Conservation (phyloP, 1,284 basidiomycete genomes). For the Rugosomyces carneus region DNA sequence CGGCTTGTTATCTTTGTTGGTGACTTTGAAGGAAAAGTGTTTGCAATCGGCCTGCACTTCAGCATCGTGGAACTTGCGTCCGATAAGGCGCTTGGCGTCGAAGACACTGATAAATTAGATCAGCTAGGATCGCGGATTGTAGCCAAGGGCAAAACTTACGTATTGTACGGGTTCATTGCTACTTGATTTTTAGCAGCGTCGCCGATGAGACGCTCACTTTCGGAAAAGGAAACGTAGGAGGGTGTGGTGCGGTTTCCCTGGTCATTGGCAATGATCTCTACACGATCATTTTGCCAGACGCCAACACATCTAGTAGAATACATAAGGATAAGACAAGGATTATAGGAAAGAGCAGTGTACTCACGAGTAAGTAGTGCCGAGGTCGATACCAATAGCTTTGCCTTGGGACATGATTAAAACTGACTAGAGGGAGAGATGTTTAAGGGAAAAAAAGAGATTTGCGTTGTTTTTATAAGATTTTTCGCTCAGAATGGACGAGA, state of each 20-base stretch:
- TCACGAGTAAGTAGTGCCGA: constrained; percentile 83
- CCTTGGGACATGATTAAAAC: constrained; percentile 41
- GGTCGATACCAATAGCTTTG: constrained; percentile 92
- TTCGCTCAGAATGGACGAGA: constrained; percentile 31
- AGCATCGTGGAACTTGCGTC: constrained; percentile 52
- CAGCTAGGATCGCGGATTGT: constrained; percentile 6
- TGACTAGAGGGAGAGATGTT: constrained; percentile 17
- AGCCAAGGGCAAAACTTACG: constrained; percentile 34
- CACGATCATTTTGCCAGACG: constrained; percentile 98
- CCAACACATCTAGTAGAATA: constrained; percentile 56
- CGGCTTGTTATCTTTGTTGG: constrained; percentile 82
- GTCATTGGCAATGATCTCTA: constrained; percentile 97
- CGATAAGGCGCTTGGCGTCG: constrained; percentile 42
- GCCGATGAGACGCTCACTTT: constrained; percentile 90
- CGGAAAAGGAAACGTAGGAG: constrained; percentile 91
- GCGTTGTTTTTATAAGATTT: constrained; percentile 28
- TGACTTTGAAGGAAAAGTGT: constrained; percentile 92
- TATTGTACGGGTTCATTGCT: constrained; percentile 80
- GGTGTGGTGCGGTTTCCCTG: constrained; percentile 97
- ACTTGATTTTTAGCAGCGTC: constrained; percentile 97
- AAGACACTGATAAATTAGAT: constrained; percentile 38
- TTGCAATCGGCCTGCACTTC: constrained; percentile 96
- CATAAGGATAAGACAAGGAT: constrained; percentile 10
- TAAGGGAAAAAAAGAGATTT: constrained; percentile 11
- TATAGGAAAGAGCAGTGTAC: constrained; percentile 23